Evolutionary conservation across 2,329 filamentous ascomycete genomes (phyloP).

Genomic region (Juglanconis juglandina): DNA sequence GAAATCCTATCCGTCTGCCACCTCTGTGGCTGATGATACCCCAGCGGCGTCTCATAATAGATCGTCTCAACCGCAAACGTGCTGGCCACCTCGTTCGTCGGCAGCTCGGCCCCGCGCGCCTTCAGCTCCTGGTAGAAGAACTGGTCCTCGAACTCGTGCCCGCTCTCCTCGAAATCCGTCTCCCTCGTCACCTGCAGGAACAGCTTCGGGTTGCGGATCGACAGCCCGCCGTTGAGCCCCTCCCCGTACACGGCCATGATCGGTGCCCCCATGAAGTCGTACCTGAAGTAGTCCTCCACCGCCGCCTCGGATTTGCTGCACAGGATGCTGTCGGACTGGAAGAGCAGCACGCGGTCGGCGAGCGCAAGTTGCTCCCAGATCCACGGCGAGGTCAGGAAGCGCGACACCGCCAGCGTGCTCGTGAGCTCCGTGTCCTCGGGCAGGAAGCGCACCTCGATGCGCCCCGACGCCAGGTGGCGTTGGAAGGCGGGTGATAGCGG

Average conservation of each 20-base stretch:
- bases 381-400: conserved; percentile 29
- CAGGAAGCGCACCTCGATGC: conserved; percentile 33
- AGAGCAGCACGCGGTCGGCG: conserved; percentile 31
- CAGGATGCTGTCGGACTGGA: conserved; percentile 36
- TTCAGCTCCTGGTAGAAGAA: conserved; percentile 29
- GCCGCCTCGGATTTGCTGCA: conserved; percentile 25
- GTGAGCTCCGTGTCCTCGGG: conserved; percentile 29
- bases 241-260: conserved; percentile 22
- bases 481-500: conserved; percentile 29
- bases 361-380: conserved; percentile 30
- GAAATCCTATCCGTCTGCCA: conserved; percentile 15
- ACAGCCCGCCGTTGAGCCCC: conserved; percentile 31
- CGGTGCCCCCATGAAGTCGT: conserved; percentile 31
- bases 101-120: conserved; percentile 24
- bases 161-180: conserved; percentile 19
- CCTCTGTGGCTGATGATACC: conserved; percentile 25
- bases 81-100: conserved; percentile 23
- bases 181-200: conserved; percentile 22
- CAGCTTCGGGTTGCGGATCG: conserved; percentile 27
- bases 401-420: conserved; percentile 29
- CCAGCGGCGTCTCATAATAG: conserved; percentile 27
- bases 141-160: conserved; percentile 29
- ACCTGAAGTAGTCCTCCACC: conserved; percentile 31
- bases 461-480: conserved; percentile 28
- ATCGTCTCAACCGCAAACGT: conserved; percentile 29